Base-by-base conservation (phyloP, 495 filamentous ascomycete genomes). In the Tetracladium setigerum region DNA sequence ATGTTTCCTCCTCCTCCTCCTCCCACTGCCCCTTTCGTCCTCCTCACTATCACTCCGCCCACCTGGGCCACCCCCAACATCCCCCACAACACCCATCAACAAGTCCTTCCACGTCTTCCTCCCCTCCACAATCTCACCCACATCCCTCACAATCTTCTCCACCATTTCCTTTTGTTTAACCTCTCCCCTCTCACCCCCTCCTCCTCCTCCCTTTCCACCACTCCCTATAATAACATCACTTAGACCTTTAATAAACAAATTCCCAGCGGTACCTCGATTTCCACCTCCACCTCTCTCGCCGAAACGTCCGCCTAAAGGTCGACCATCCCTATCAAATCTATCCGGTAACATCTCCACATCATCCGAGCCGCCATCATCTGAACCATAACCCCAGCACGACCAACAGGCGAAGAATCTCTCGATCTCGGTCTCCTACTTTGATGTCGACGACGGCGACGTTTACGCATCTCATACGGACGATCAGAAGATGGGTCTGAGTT, bases 311-410 rank as follows among this genome's bases (percentile, higher is more conserved):
- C 66, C 61, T 6, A 76, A 44, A 1, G 71, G 76, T 16, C 68
- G 66, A 1, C 84, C 83, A 3, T 81, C 64, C 6, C 63, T 53
- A 50, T 87, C 82, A 50, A 89, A 87, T 0, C 84, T 72, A 36
- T 79, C 73, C 0, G 84, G 84, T 0, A 89, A 53, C 6, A 64
- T 55, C 32, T 74, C 73, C 3, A 73, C 47, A 2, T 62, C 22
- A 27, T 27, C 22, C 22, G 22, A 27, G 22, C 7, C 22, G 7
- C 3, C 3, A 7, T 27, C 22, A 27, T n/a, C n/a, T n/a, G 22
- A 27, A 3, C 22, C 22, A 27, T 3, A 27, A 27, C 22, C 22
- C 22, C 3, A 27, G 57, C 4, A n/a, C 10, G 34, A 37, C 10
- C 34, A 14, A 17, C 16, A 37, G n/a, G 13, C 9, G 13, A n/a